Evolutionary conservation across 208 protist genomes (phyloP), one percentile per base, ranked within the genome.

Genomic region (Giardia duodenalis): DNA sequence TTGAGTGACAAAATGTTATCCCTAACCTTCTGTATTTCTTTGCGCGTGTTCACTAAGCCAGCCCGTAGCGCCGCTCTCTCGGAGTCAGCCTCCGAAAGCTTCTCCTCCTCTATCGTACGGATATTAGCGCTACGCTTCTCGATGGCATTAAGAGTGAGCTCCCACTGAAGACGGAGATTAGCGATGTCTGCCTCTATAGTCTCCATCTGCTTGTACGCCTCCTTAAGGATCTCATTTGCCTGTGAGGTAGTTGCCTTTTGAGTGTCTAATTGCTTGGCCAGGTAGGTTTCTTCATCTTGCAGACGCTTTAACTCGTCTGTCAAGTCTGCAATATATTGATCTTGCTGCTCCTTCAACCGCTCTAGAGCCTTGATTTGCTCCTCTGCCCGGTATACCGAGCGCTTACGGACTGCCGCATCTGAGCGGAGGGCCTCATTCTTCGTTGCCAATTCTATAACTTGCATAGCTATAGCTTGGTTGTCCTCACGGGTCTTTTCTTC

Each of bases 101-200:
- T 4, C 4, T 47, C 4, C 45, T 91, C 88, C 4, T 47, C 10
- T 1, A 47, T 45, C 2, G 2, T 47, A 43, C 47, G 44, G 42
- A 91, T 4, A 46, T 43, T 67, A 42, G 88, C 45, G 2, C 42
- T 47, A 19, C 45, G n/a, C 1, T 91, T 2, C 44, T 91, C 88
- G 47, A 91, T 91, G n/a, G n/a, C 2, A 47, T 91, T 91, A 47
- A 91, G 44, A 2, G 88, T 91, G 2, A 91, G 88, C 44, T 91
- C 42, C 88, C 88, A 91, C 2, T 47, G 2, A 2, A 47, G n/a
- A 19, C n/a, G 43, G 2, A 47, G 1, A 2, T 91, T 2, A 45
- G 1, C 46, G 4, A 91, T 91, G 1, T 91, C 88, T 4, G 10
- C 2, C 44, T 46, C 47, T 2, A 91, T 91, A 2, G 4, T 2